Evolutionary conservation across 2,329 filamentous ascomycete genomes (phyloP).

Genomic region (Pyrenophora tritici-repentis): DNA sequence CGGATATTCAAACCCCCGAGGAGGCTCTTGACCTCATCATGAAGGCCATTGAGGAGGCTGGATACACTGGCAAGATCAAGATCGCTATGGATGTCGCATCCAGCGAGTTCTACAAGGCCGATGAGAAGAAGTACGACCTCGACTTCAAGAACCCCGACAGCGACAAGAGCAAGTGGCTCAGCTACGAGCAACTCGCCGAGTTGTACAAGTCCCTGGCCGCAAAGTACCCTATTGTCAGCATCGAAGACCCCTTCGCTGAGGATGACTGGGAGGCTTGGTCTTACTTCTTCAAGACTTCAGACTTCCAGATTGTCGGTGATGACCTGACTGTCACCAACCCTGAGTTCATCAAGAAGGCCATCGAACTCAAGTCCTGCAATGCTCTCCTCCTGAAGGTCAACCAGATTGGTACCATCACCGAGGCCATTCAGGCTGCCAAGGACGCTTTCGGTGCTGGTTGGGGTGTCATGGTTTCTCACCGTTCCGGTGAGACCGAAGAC

Average conservation of each 20-base stretch:
- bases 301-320: slow-evolving; percentile 98
- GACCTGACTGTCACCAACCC: slow-evolving; percentile 99
- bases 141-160: slow-evolving; percentile 99
- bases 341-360: slow-evolving; percentile 98
- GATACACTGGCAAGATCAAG: slow-evolving; percentile 94
- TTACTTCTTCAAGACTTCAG: slow-evolving; percentile 99
- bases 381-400: slow-evolving; percentile 99
- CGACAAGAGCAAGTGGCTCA: slow-evolving; percentile 96
- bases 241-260: slow-evolving; percentile 99
- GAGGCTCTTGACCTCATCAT: slow-evolving; percentile 97
- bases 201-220: slow-evolving; percentile 83
- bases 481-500: slow-evolving; percentile 99
- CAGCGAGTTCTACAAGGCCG: slow-evolving; percentile 97
- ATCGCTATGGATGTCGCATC: slow-evolving; percentile 99
- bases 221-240: slow-evolving; percentile 99
- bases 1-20: slow-evolving; percentile 95
- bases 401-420: slow-evolving; percentile 98
- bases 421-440: slow-evolving; percentile 99
- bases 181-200: slow-evolving; percentile 93
- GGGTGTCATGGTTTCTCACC: slow-evolving; percentile 99
- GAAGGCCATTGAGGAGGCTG: slow-evolving; percentile 89
- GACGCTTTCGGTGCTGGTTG: slow-evolving; percentile 92
- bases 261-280: slow-evolving; percentile 99
- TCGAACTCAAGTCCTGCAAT: slow-evolving; percentile 98
- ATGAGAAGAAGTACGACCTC: slow-evolving; percentile 98